phyloP scores from a whole-genome alignment of 2,329 filamentous ascomycete species.

The Talaromyces sp. region DNA sequence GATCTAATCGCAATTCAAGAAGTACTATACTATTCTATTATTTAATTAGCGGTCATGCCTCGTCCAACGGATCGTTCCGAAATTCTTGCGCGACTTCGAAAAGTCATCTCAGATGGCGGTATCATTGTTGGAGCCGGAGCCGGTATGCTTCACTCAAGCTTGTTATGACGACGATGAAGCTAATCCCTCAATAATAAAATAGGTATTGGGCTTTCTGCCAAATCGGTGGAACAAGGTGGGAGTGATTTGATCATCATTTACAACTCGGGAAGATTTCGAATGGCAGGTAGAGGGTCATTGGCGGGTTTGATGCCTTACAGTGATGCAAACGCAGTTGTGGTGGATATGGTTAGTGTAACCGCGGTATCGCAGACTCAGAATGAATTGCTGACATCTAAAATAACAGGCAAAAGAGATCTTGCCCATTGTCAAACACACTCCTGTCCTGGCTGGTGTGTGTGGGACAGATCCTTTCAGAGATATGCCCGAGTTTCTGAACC shows the following conservation, averaged over 20 bases:
- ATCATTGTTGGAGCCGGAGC: slow-evolving; percentile 69
- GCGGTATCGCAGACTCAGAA: background rate
- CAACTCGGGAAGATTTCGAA: slow-evolving; percentile 70
- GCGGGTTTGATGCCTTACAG: slow-evolving; percentile 71
- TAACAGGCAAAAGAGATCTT: slow-evolving; percentile 62
- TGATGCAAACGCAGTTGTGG: slow-evolving; percentile 67
- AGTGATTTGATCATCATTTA: slow-evolving; percentile 71
- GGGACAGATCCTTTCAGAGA: slow-evolving; percentile 67
- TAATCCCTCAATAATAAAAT: background rate
- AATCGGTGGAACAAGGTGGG: slow-evolving; percentile 67
- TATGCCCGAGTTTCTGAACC: slow-evolving; percentile 59
- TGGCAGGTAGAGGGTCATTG: slow-evolving; percentile 68
- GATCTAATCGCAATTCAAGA: background rate
- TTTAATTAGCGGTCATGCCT: slow-evolving; percentile 33
- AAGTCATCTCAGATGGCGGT: slow-evolving; percentile 55
- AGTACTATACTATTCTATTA: background rate
- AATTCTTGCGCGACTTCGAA: slow-evolving; percentile 56
- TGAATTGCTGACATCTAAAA: background rate
- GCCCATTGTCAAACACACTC: slow-evolving; percentile 61
- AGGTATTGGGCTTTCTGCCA: slow-evolving; percentile 69
- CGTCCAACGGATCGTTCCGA: slow-evolving; percentile 58
- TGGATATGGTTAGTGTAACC: slow-evolving; percentile 58
- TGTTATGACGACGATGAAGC: background rate
- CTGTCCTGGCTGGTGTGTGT: slow-evolving; percentile 69
- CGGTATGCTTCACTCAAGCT: slow-evolving; percentile 35